Conservation (phyloP, 169 alveolate species). For the Plasmodium blacklocki region DNA sequence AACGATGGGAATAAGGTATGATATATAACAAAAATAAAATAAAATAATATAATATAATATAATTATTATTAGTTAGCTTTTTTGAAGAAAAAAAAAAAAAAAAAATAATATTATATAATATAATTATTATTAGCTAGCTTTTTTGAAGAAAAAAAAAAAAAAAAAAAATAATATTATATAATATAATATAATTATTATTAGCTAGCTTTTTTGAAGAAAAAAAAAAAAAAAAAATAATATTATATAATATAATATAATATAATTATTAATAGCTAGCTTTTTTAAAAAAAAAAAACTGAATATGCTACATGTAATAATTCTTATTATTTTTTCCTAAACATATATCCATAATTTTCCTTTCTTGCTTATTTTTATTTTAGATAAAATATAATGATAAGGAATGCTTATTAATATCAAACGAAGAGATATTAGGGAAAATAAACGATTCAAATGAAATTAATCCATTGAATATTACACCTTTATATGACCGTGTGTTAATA, state of each 20-base stretch:
- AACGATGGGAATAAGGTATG: slow-evolving; percentile 73
- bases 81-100: neutral
- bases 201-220: neutral
- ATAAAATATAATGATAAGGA: slow-evolving; percentile 67
- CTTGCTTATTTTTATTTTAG: neutral
- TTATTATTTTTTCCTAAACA: too few species aligned
- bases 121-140: neutral
- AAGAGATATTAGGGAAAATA: slow-evolving; percentile 57
- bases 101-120: neutral
- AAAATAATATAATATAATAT: neutral
- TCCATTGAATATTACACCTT: slow-evolving; percentile 58
- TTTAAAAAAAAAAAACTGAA: neutral
- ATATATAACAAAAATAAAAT: neutral
- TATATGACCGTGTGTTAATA: slow-evolving; percentile 70
- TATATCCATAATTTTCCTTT: too few species aligned
- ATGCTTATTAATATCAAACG: slow-evolving; percentile 68
- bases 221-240: neutral
- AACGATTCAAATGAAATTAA: slow-evolving; percentile 44
- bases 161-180: neutral
- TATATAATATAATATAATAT: neutral
- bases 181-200: neutral
- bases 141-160: neutral
- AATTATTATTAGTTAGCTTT: neutral
- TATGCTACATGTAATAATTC: too few species aligned
- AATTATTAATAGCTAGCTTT: neutral